Evolutionary conservation across 306 rosid species (phyloP).

Genomic region (Dalbergia cochinchinensis): DNA sequence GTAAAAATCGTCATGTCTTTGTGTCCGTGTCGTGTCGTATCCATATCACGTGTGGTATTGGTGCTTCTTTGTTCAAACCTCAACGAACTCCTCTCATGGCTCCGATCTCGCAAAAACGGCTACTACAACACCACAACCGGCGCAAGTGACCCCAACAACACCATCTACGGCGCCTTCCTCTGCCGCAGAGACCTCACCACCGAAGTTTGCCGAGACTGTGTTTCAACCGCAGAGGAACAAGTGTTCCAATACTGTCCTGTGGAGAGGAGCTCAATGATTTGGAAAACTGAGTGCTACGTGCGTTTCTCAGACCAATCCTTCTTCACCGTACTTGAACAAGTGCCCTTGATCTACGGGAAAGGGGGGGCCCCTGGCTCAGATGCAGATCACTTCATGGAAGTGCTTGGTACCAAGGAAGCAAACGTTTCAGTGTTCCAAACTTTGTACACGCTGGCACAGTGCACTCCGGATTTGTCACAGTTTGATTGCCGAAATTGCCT

Average conservation of each 20-base stretch:
- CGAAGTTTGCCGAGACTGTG: conserved; percentile 33
- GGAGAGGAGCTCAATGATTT: conserved; percentile 28
- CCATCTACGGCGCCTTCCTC: conserved; percentile 44
- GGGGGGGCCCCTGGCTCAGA: neutral
- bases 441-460: too few relatives aligned
- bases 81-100: conserved; percentile 30
- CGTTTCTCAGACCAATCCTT: conserved; percentile 46
- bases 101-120: conserved; percentile 26
- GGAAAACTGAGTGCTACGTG: conserved; percentile 50
- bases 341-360: fast-evolving
- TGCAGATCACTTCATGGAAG: conserved; percentile 25
- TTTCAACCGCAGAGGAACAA: conserved; percentile 20
- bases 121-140: conserved; percentile 31
- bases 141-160: neutral
- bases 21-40: too few relatives aligned
- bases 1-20: too few relatives aligned
- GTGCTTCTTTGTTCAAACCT: too few relatives aligned
- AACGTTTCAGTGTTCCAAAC: too few relatives aligned
- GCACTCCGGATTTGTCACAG: too few relatives aligned
- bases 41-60: too few relatives aligned
- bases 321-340: conserved; percentile 3
- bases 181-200: conserved; percentile 45
- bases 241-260: neutral
- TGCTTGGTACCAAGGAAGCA: too few relatives aligned
- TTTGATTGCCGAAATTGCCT: too few relatives aligned